phyloP scores from a whole-genome alignment of 768 basidiomycete species.

The Mycena haematopus region DNA sequence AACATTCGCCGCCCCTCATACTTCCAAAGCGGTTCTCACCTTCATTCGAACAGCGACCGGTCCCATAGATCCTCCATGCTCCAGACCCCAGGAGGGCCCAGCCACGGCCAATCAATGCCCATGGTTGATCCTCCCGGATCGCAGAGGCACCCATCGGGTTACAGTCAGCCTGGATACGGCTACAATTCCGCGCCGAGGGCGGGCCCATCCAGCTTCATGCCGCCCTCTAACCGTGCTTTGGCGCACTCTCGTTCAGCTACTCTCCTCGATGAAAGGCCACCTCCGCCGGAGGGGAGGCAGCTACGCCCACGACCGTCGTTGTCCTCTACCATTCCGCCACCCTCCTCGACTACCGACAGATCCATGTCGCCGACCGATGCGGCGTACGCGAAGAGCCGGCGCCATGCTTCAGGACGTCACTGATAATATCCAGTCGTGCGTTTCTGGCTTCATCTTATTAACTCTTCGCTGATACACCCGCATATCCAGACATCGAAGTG shows the following conservation, averaged over 20 bases:
- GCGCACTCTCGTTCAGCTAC: constrained; percentile 10
- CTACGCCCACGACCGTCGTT: constrained; percentile 13
- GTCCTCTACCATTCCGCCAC: not conserved
- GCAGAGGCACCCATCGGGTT: constrained; percentile 7
- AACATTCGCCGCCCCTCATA: constrained; percentile 11
- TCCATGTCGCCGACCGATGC: constrained; percentile 19
- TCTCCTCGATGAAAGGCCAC: constrained; percentile 1
- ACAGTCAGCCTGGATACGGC: constrained; percentile 11
- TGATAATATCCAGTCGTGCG: not conserved
- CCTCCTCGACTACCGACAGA: not conserved
- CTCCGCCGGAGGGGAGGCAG: not conserved
- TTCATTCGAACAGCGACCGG: constrained; percentile 4
- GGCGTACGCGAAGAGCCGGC: constrained; percentile 16
- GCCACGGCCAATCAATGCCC: constrained; percentile 3
- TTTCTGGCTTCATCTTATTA: not conserved
- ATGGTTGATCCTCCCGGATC: constrained; percentile 15
- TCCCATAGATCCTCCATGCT: constrained; percentile 7
- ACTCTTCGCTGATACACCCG: not conserved
- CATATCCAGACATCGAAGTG: not conserved
- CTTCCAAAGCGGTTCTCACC: not conserved
- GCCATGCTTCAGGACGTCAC: constrained; percentile 2
- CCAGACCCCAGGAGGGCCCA: not conserved
- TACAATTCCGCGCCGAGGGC: not conserved
- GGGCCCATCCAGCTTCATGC: constrained; percentile 6
- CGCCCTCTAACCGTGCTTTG: not conserved